phyloP scores from a whole-genome alignment of 768 basidiomycete genomes.

The Pleurotus djamor region DNA sequence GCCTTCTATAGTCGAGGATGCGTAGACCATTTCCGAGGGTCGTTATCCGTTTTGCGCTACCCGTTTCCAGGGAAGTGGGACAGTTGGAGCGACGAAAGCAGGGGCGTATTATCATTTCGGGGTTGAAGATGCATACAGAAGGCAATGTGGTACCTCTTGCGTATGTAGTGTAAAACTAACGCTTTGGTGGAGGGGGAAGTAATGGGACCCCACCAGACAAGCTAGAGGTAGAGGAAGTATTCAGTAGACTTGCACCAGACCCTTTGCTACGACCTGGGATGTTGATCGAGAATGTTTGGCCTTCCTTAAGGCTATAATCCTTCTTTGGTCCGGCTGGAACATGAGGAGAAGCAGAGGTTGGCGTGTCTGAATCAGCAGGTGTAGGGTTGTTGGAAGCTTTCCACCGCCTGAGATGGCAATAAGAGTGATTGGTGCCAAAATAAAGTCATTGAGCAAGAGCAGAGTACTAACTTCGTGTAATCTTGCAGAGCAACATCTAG shows the following conservation, averaged over 20 bases:
- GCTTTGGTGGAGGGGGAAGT: slow-evolving; percentile 79
- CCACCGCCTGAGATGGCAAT: slow-evolving; percentile 43
- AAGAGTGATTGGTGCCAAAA: slow-evolving; percentile 8
- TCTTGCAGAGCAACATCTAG: slow-evolving; percentile 85
- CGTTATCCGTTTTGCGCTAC: neutral
- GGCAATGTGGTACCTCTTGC: neutral
- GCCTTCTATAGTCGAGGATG: neutral
- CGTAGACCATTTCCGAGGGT: neutral
- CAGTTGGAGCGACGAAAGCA: too few species aligned
- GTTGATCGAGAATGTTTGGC: slow-evolving; percentile 89
- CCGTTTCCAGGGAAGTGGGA: too few species aligned
- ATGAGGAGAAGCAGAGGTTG: slow-evolving; percentile 52
- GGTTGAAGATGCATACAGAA: neutral
- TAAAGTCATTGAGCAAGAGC: neutral
- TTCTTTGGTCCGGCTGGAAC: slow-evolving; percentile 81
- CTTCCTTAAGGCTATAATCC: slow-evolving; percentile 92
- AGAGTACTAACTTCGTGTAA: slow-evolving; percentile 64
- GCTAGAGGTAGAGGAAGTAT: slow-evolving; percentile 23
- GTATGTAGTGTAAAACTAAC: slow-evolving; percentile 9
- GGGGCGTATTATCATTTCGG: too few species aligned
- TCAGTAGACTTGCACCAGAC: slow-evolving; percentile 34
- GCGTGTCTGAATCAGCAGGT: slow-evolving; percentile 32
- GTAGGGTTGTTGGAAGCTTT: slow-evolving; percentile 62
- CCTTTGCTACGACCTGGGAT: slow-evolving; percentile 76
- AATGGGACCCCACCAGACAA: slow-evolving; percentile 52